Evolutionary conservation across 2,329 filamentous ascomycete species (phyloP), one percentile per base, ranked within the genome.

Genomic region (Pestalotiopsis sp.): DNA sequence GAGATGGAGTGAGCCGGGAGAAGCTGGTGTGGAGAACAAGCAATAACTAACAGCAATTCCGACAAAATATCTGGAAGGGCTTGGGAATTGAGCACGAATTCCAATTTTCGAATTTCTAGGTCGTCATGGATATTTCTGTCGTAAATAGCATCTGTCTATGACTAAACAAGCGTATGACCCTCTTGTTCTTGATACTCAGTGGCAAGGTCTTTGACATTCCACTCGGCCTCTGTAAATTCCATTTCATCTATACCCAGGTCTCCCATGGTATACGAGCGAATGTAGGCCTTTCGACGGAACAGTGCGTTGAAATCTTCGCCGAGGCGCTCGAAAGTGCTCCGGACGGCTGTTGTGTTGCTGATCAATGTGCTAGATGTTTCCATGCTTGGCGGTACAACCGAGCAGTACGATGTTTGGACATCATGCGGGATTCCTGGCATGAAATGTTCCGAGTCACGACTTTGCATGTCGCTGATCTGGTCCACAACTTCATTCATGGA

Each of bases 361-460:
- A 99, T 94, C 77, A 99, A 99, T 81, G 96, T 99, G 60, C 95
- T 95, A 67, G 94, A 97, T 94, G 99, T 98, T 90, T 96, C 97
- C 77, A 99, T 92, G 76, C 96, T 95, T 79, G 94, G 94, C 70
- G 96, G 96, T 77, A 96, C 95, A 80, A 99, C 97, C 70, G 95
- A 97, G 92, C 96, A 99, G 74, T 98, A 94, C 73, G 96, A 95
- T 77, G 95, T 98, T 89, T 98, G 96, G 79, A 99, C 94, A 87
- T 99, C 99, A 92, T 99, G 98, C 85, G 96, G 96, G 78, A 99
- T 99, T 96, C 96, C 99, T 88, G 99, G 96, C 76, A 99, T 96
- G 81, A 99, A 99, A 91, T 98, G 99, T 74, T 93, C 93, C 68
- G 93, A 92, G 91, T 99, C 99, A 92, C 98, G 98, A 92, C 92